Evolutionary conservation across 2,329 filamentous ascomycete species (phyloP).

Genomic region (Paecilomyces dactylethromorphus): DNA sequence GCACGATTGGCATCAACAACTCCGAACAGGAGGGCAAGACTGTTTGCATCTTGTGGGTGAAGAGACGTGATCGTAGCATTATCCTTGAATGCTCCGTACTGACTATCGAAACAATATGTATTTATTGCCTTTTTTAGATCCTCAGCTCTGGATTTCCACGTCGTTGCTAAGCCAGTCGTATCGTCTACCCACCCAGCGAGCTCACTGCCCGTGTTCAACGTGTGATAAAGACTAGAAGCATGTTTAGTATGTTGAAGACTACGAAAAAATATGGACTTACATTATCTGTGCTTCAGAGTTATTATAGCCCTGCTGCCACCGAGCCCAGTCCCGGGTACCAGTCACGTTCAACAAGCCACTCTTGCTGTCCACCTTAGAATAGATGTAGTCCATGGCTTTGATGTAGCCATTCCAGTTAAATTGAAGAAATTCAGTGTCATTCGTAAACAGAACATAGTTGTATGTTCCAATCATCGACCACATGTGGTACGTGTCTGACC

Average conservation of each 20-base stretch:
- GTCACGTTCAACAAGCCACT: slow-evolving; percentile 46
- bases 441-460: slow-evolving; percentile 52
- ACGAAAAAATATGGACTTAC: slow-evolving; percentile 9
- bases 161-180: slow-evolving; percentile 28
- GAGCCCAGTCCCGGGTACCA: slow-evolving; percentile 46
- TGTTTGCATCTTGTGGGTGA: slow-evolving; percentile 56
- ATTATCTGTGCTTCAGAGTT: slow-evolving; percentile 49
- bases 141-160: slow-evolving; percentile 37
- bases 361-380: slow-evolving; percentile 36
- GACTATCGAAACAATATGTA: slow-evolving; percentile 42
- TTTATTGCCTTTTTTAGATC: slow-evolving; percentile 42
- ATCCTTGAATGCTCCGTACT: slow-evolving; percentile 47
- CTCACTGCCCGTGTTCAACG: slow-evolving; percentile 46
- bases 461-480: slow-evolving; percentile 54
- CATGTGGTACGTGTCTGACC: slow-evolving; percentile 35
- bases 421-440: slow-evolving; percentile 44
- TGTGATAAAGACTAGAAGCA: slow-evolving; percentile 40
- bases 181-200: slow-evolving; percentile 46
- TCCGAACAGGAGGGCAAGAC: slow-evolving; percentile 47
- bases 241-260: neutral
- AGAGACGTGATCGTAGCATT: slow-evolving; percentile 47
- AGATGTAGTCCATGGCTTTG: slow-evolving; percentile 41
- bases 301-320: slow-evolving; percentile 45
- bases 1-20: slow-evolving; percentile 33
- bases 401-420: slow-evolving; percentile 45